Base-by-base conservation (phyloP, 257 asterid genomes). In the Penstemon davidsonii region DNA sequence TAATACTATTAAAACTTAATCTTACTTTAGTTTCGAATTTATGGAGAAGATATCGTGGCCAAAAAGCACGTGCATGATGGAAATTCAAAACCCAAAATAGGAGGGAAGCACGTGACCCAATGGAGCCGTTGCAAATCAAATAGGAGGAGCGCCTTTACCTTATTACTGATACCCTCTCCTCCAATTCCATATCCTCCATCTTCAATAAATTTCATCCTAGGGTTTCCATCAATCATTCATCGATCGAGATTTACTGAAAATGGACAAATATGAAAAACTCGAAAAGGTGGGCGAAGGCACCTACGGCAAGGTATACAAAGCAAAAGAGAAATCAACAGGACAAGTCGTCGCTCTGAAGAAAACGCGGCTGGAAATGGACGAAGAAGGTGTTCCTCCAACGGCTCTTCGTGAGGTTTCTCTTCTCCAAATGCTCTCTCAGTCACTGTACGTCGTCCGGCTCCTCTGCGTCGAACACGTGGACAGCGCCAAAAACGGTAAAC, bases 221-320 rank as follows among this genome's bases (percentile, higher is more conserved):
- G 25, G 11, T 38, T 58, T 39, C 64, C 46, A 5, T 39, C 42
- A 3, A 46, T 4, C 15, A 10, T 25, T 46, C 9, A 51, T 43
- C 72, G 33, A 59, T 42, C 73, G 33, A 25, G 33, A 25, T 25
- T 25, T 25, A 5, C 7, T 6, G 11, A 15, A 6, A 53, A 77
- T 84, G 84, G 88, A 82, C 55, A 90, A 90, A 57, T 92, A 90
- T 86, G 95, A 93, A 84, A 93, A 93, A 70, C 79, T 93, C 1
- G 97, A 88, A 85, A 93, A 93, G 81, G 99, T 93, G 3, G 99
- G 97, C 6, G 99, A 93, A 79, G 99, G 99, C 18, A 90, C 99
- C 0, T 93, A 93, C 69, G 99, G 99, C 37, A 93, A 93, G 82
- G 99, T 93, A 5, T 90, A 93, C 91, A 93, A 88, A 80, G 99